Conservation (phyloP, 495 filamentous ascomycete species). For the Lasiosphaeria hispida region DNA sequence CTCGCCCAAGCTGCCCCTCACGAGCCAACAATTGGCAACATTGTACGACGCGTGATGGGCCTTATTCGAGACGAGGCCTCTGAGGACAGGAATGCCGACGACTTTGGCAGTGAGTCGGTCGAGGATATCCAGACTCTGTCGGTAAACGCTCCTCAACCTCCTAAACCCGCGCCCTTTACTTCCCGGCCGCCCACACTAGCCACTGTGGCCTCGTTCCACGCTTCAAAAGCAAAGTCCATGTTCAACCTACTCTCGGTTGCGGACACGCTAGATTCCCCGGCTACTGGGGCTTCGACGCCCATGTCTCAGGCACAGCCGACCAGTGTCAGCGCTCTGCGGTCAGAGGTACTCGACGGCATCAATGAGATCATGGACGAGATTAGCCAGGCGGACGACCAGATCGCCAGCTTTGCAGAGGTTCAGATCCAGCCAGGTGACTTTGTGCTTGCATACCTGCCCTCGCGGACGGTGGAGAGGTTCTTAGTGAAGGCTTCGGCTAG, state of each 20-base stretch:
- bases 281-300: slow-evolving; percentile 48
- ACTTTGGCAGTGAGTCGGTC: slow-evolving; percentile 42
- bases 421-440: slow-evolving; percentile 90
- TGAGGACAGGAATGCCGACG: slow-evolving; percentile 71
- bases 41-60: slow-evolving; percentile 83
- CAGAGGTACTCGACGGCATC: slow-evolving; percentile 86
- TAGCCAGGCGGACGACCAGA: slow-evolving; percentile 82
- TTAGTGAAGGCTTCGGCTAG: slow-evolving; percentile 78
- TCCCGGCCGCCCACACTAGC: slow-evolving; percentile 37
- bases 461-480: slow-evolving; percentile 80
- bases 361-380: slow-evolving; percentile 91
- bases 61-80: slow-evolving; percentile 88
- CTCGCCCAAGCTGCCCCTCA: slow-evolving; percentile 78
- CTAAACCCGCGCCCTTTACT: slow-evolving; percentile 30
- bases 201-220: slow-evolving; percentile 56
- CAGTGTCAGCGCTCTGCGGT: slow-evolving; percentile 62
- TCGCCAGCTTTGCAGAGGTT: slow-evolving; percentile 78
- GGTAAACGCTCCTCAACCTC: slow-evolving; percentile 31
- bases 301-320: slow-evolving; percentile 32
- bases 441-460: slow-evolving; percentile 79
- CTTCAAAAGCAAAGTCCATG: slow-evolving; percentile 69
- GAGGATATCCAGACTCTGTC: slow-evolving; percentile 31
- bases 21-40: slow-evolving; percentile 90
- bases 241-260: slow-evolving; percentile 68
- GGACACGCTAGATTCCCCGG: slow-evolving; percentile 20